Evolutionary conservation across 2,329 filamentous ascomycete species (phyloP), one percentile per base, ranked within the genome.

Genomic region (Cladosporium velox): DNA sequence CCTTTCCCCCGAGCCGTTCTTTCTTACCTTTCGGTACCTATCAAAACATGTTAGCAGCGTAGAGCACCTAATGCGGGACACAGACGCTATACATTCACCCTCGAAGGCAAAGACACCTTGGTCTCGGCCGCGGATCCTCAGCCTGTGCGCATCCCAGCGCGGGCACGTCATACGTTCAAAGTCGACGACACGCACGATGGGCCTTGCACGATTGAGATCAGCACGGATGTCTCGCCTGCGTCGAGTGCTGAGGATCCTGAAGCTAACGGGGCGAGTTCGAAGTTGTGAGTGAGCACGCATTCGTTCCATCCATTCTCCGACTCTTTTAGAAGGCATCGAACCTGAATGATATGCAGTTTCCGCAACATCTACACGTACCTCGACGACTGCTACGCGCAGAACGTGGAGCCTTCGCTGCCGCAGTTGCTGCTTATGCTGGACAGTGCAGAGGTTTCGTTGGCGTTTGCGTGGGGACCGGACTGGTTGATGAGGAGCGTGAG

Each of bases 371-470:
- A 74, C 61, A 69, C 70, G 24, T 75, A 74, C 55, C 70, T 74
- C 34, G 72, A 75, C 21, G 72, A 75, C 61, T 75, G 73, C 64
- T 71, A 68, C 18, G 21, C 60, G 3, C 72, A 75, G 63, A 67
- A 68, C 18, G 62, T 67, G 11, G 62, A 60, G 28, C 73, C 73
- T 3, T 69, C 65, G 57, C 54, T 73, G 60, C 71, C 72, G 52
- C 74, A 76, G 61, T 66, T 74, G 30, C 58, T 75, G 54, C 60
- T 75, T 11, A 69, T 73, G 49, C 60, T 75, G 41, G 69, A 75
- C 52, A 69, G 69, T 26, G 72, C 73, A 10, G 73, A 75, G 60
- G 69, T 72, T 38, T 72, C 71, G 63, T 35, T 75, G 65, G 73
- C 72, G 18, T 69, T 74, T 57, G 68, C 72, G 14, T 44, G 41